Base-by-base conservation (phyloP, 148 eudicot species). In the Rhododendron williamsianum region DNA sequence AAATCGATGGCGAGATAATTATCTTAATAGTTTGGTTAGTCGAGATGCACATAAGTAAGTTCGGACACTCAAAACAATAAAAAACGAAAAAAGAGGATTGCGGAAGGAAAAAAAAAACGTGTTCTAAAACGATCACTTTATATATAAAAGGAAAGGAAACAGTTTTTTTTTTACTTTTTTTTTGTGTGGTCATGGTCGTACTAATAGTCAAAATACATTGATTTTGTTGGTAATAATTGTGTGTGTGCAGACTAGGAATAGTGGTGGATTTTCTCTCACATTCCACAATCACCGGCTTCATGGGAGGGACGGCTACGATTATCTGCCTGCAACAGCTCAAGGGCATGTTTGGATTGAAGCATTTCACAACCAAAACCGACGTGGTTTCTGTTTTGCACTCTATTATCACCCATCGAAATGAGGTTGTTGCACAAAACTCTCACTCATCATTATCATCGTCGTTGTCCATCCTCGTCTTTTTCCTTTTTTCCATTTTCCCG, bases 191-290 rank as follows among this genome's bases (percentile, higher is more conserved):
- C 2, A 56, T 16, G 63, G 63, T 56, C 63, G 1, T 16, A 56
- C 63, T 16, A 63, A 23, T n/a, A 9, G 30, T 23, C 30, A 63
- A 69, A 27, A 25, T 71, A 3, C 38, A 30, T 30, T 25, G 72
- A 65, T 9, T 56, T n/a, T 18, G 8, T 18, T 38, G 48, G 48
- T 18, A 74, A 8, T 8, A 16, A n/a, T 74, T 41, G 13, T 41
- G 23, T 41, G 6, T 12, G 60, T 48, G 84, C 92, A 96, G 98
- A 36, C 84, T 97, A 27, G 99, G 99, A 45, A 89, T 97, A 46
- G 72, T 97, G 89, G 98, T 97, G 52, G 98, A 97, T 91, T 95
- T 97, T 84, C 74, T 97, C 18, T 94, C 99, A 52, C 99, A 97
- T 88, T 93, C 99, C 19, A 94, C 98, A 0, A 97, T 97, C 41